Evolutionary conservation across 352 stramenopile genomes (phyloP).

Genomic region (Elongisporangium undulatum): DNA sequence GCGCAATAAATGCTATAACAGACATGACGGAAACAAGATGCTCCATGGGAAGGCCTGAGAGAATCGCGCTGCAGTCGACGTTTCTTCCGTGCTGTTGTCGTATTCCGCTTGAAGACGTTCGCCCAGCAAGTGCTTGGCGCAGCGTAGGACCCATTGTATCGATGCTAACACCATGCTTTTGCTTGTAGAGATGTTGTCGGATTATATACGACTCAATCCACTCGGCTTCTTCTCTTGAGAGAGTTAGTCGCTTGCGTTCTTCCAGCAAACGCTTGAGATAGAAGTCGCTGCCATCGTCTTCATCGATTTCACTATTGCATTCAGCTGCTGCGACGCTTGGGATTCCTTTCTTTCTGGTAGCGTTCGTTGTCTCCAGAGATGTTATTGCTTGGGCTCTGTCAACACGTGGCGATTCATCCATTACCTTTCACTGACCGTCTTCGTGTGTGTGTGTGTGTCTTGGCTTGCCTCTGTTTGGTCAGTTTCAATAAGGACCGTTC

Average conservation of each 20-base stretch:
- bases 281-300: constrained; percentile 8
- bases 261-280: constrained; percentile 8
- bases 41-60: constrained; percentile 7
- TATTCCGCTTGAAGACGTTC: not conserved
- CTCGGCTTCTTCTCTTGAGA: constrained; percentile 7
- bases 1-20: constrained; percentile 3
- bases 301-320: no score
- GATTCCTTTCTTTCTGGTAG: no score
- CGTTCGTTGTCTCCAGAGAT: no score
- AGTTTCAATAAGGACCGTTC: no score
- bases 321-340: no score
- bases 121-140: not conserved
- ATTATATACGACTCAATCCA: constrained; percentile 10
- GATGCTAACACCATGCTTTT: constrained; percentile 5
- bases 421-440: no score
- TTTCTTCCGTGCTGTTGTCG: not conserved
- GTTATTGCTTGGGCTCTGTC: no score
- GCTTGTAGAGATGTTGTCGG: constrained; percentile 8
- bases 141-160: constrained; percentile 7
- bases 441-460: no score
- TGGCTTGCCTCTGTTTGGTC: no score
- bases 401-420: no score
- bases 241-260: not conserved
- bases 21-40: constrained; percentile 6
- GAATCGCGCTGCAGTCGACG: not conserved